Conservation (phyloP, 108 stramenopile species). For the Discostella pseudostelligera region DNA sequence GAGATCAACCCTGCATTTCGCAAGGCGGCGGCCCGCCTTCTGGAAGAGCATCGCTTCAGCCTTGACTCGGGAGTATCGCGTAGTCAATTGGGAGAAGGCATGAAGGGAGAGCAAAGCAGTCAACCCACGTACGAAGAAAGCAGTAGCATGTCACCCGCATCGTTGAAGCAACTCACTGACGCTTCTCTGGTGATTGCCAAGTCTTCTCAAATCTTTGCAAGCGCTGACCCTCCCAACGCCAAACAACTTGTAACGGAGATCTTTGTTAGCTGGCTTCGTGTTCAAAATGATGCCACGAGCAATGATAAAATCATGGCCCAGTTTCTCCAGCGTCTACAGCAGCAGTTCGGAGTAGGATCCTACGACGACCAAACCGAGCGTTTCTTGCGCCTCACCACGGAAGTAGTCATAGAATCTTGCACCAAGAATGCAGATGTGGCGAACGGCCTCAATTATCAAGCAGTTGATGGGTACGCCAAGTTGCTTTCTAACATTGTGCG, state of each 20-base stretch:
- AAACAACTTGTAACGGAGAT: slow-evolving; percentile 87
- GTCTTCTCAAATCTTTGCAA: slow-evolving; percentile 55
- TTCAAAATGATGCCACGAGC: slow-evolving; percentile 77
- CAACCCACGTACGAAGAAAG: slow-evolving; percentile 50
- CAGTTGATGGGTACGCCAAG: slow-evolving; percentile 92
- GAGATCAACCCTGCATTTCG: slow-evolving; percentile 68
- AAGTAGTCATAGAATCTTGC: slow-evolving; percentile 88
- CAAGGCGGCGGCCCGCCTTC: slow-evolving; percentile 76
- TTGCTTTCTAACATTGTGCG: slow-evolving; percentile 89
- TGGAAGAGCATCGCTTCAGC: slow-evolving; percentile 72
- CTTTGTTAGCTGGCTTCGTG: slow-evolving; percentile 95
- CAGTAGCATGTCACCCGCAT: slow-evolving; percentile 68
- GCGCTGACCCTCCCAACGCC: slow-evolving; percentile 75
- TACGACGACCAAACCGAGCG: slow-evolving; percentile 92
- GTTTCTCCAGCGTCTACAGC: slow-evolving; percentile 87
- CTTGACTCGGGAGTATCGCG: slow-evolving; percentile 27
- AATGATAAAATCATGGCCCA: slow-evolving; percentile 89
- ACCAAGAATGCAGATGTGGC: slow-evolving; percentile 53
- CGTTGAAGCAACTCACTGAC: slow-evolving; percentile 54
- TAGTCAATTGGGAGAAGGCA: slow-evolving; percentile 6
- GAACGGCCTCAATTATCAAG: slow-evolving; percentile 74
- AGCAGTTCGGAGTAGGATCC: slow-evolving; percentile 88
- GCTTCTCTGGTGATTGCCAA: slow-evolving; percentile 72
- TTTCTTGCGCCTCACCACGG: slow-evolving; percentile 90
- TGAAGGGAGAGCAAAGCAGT: slow-evolving; percentile 16